Conservation (phyloP, 2,329 filamentous ascomycete genomes). For the Fusarium armeniacum region DNA sequence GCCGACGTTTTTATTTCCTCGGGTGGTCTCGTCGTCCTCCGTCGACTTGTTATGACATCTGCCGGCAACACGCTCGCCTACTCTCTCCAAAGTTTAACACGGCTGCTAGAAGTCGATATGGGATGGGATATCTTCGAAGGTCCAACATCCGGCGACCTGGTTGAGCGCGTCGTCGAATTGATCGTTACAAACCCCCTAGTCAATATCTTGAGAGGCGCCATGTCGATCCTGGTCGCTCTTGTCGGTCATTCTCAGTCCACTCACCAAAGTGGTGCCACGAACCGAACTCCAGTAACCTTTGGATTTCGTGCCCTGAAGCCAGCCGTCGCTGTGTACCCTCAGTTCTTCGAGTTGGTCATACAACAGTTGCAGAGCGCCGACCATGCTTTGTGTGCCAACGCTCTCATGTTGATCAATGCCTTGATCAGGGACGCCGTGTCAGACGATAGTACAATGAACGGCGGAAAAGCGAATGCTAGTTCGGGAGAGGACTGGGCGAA, state of each 20-base stretch:
- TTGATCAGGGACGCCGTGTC: constrained; percentile 92
- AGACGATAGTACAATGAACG: constrained; percentile 70
- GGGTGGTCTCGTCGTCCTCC: constrained; percentile 84
- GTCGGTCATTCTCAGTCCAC: constrained; percentile 84
- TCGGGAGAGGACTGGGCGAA: constrained; percentile 86
- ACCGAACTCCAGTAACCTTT: constrained; percentile 71
- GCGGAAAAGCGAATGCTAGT: constrained; percentile 48
- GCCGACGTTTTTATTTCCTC: constrained; percentile 96
- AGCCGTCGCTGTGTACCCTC: constrained; percentile 88
- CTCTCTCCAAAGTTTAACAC: constrained; percentile 87
- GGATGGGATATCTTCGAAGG: constrained; percentile 91
- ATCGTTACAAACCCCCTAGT: constrained; percentile 96
- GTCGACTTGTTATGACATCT: constrained; percentile 85
- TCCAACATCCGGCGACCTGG: constrained; percentile 73
- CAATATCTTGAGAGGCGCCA: constrained; percentile 95
- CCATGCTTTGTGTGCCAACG: constrained; percentile 94
- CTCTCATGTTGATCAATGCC: constrained; percentile 94
- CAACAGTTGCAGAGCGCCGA: constrained; percentile 93
- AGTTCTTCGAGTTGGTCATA: constrained; percentile 95
- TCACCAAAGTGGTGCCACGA: constrained; percentile 54
- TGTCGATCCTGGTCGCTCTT: constrained; percentile 95
- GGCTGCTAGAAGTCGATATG: constrained; percentile 94
- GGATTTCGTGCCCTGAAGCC: constrained; percentile 94
- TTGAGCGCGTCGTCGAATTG: constrained; percentile 85
- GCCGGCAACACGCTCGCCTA: constrained; percentile 97